Evolutionary conservation across 441 rosid genomes (phyloP).

Genomic region (Sinapis alba): DNA sequence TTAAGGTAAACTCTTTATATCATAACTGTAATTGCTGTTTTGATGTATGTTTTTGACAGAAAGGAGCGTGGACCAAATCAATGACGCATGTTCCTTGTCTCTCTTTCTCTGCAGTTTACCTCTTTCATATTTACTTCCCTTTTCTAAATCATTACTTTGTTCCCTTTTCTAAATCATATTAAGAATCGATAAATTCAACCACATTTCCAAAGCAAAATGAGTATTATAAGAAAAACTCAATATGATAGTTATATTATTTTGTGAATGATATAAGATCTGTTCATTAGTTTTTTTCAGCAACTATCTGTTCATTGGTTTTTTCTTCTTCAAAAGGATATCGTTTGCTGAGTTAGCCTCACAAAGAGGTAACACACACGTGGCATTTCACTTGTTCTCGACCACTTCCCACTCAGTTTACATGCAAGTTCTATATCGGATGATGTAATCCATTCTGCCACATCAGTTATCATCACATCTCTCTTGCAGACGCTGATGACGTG

Average conservation of each 20-base stretch:
- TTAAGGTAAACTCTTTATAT: constrained; percentile 26
- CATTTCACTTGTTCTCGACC: constrained; percentile 32
- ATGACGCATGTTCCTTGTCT: constrained; percentile 14
- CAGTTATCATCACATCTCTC: constrained; percentile 14
- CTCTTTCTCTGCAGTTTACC: constrained; percentile 4
- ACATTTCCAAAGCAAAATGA: neutral
- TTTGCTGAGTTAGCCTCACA: neutral
- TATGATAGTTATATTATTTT: neutral
- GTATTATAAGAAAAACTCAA: neutral
- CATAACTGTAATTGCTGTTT: constrained; percentile 3
- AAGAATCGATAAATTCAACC: neutral
- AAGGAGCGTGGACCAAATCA: neutral
- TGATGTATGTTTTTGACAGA: neutral
- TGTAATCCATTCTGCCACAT: constrained; percentile 11
- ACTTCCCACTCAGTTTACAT: constrained; percentile 37
- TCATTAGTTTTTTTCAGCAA: neutral
- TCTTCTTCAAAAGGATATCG: neutral
- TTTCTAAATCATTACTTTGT: neutral
- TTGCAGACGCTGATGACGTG: constrained; percentile 8
- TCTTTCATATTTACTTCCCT: neutral
- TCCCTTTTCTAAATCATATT: no score
- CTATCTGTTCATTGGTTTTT: neutral
- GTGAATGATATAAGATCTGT: neutral
- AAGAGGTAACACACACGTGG: constrained; percentile 8
- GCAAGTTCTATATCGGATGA: constrained; percentile 31